Evolutionary conservation across 1,284 basidiomycete genomes (phyloP), one percentile per base, ranked within the genome.

Genomic region (Cystobasidium sp.): DNA sequence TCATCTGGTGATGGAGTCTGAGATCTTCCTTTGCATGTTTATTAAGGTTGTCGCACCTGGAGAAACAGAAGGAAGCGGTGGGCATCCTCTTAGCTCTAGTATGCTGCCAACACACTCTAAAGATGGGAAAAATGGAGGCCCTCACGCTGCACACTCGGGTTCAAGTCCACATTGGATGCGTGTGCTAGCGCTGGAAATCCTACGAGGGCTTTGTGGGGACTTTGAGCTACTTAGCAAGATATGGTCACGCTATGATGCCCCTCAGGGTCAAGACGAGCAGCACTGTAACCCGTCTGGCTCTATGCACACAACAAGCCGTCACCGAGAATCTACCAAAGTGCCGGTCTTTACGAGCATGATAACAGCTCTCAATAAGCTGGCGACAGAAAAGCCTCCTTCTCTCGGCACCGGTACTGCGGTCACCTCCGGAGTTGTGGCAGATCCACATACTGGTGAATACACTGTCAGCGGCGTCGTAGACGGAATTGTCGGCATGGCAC

Each of bases 131-230:
- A 18, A 4, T 10, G 47, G 47, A 6, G n/a, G 31, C 16, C 22
- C 18, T 14, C 62, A 70, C 3, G 31, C 18, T 24, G 66, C 58
- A n/a, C 80, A 79, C 68, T 77, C 77, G 49, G 80, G 81, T 6
- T 67, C 31, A 16, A 76, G 75, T 20, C 91, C 92, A 0, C 83
- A 86, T 44, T 97, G 94, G 94, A 90, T 93, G 86, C 86, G 93
- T 20, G 92, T 95, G 0, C 85, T 97, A 3, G 89, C 91, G 0
- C 89, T 96, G 88, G 94, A 97, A 82, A 91, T 95, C 58, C 88
- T 95, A 84, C 86, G 94, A 80, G 94, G 92, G 7, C 70, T 97
- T 37, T 96, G 93, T 81, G 90, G 88, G 66, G 93, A 97, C 77
- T 88, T 89, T 0, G 88, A 90, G 64, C 86, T 96, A 8, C 88